Percentiles rank a stretch among this genome's conserved stretches.
phyloP scores from a whole-genome alignment of 2,329 filamentous ascomycete species.

The Stromatinia cepivora region DNA sequence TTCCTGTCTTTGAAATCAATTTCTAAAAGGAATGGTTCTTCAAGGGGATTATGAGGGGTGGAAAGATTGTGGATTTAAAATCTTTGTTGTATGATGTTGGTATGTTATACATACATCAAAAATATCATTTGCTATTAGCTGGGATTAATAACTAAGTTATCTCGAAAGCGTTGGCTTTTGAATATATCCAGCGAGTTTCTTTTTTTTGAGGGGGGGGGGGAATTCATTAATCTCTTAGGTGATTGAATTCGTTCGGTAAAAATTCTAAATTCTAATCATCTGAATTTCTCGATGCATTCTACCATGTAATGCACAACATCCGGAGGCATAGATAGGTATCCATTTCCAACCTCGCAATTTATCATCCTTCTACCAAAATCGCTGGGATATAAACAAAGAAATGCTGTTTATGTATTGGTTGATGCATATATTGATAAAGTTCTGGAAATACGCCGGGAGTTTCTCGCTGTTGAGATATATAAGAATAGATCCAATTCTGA shows the following conservation, averaged over 20 bases:
- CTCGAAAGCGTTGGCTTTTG: conserved; percentile 28
- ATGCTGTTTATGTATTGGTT: not conserved
- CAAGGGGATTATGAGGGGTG: conserved; percentile 3
- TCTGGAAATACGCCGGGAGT: not conserved
- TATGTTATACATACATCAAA: not conserved
- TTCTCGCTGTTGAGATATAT: not conserved
- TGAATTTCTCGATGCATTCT: conserved; percentile 1
- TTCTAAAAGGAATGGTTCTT: conserved; percentile 20
- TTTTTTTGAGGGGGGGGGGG: no score
- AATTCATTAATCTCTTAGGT: conserved; percentile 46
- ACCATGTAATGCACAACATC: not conserved
- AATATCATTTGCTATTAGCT: no score
- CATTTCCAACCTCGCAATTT: not conserved
- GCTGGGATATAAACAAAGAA: not conserved
- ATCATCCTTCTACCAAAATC: not conserved
- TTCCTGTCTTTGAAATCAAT: conserved; percentile 68
- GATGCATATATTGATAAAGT: not conserved
- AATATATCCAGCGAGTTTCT: conserved; percentile 46
- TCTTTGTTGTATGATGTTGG: not conserved
- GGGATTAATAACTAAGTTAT: not conserved
- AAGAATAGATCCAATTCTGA: no score
- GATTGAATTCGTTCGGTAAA: not conserved
- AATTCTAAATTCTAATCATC: not conserved
- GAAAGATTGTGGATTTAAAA: conserved; percentile 26
- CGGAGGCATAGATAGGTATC: not conserved